Base-by-base conservation (phyloP, 2,329 filamentous ascomycete species). In the Trichoderma cornu-damae region DNA sequence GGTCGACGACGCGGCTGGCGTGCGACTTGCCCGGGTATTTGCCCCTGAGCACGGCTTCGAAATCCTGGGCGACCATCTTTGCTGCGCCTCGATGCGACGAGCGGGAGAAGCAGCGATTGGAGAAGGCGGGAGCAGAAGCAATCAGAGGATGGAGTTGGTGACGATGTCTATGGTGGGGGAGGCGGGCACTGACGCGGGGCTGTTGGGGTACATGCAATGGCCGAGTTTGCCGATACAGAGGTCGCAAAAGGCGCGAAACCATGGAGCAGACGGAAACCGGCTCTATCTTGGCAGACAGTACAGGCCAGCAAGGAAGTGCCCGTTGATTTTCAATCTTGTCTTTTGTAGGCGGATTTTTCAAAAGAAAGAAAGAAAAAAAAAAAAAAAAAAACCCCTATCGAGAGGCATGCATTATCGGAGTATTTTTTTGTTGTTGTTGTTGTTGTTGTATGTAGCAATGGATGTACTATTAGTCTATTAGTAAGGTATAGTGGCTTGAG, bases 21-120 rank as follows among this genome's bases (percentile, higher is more conserved):
- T 99, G 94, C 26, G 82, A 79, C 77, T 96, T 97, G 66, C 88
- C 93, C 22, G 94, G 94, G 71, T 87, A 87, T 68, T 86, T 87
- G 62, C 79, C 81, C 74, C 77, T 74, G 60, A 87, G 75, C 61
- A 86, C 73, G 28, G 73, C 69, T 47, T 82, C 76, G 63, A 77
- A 80, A 63, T 77, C 71, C 63, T 74, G 57, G 52, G 68, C 70
- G 47, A 72, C 68, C 71, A 73, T 73, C 56, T 50, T 64, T 57
- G 53, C 46, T 7, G 53, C 5, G 14, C 11, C 9, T 42, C 20
- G 26, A 28, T 22, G 40, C 8, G 46, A 28, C 6, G 44, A 50
- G 42, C 16, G 34, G 12, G 47, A 58, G 20, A 42, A 58, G 30
- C 28, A 57, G 22, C 26, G 49, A 42, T 3, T 6, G 5, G 51